Conservation (phyloP, 2,329 filamentous ascomycete genomes). For the Clarireedia monteithiana region DNA sequence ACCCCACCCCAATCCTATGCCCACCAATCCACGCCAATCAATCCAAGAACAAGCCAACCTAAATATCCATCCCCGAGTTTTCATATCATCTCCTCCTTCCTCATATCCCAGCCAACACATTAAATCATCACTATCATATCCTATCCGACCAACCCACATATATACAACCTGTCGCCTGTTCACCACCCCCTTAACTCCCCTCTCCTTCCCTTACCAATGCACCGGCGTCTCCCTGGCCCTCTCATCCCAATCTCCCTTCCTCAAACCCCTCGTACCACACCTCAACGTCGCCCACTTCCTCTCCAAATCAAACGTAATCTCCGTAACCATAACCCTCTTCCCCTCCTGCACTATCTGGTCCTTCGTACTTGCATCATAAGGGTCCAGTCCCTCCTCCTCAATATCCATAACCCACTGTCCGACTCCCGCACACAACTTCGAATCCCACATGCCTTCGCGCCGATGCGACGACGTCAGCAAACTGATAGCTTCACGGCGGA, state of each 20-base stretch:
- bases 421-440: conserved; percentile 18
- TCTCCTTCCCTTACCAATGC: conserved; percentile 11
- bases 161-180: no score
- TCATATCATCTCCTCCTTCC: no score
- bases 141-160: no score
- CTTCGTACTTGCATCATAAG: conserved; percentile 47
- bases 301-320: conserved; percentile 27
- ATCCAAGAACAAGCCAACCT: no score
- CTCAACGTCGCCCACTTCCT: conserved; percentile 22
- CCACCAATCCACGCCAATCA: no score
- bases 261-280: conserved; percentile 24
- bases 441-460: conserved; percentile 29
- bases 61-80: no score
- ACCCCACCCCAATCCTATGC: no score
- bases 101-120: no score
- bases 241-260: conserved; percentile 19
- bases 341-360: conserved; percentile 16
- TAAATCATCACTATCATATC: no score
- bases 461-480: conserved; percentile 21
- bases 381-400: conserved; percentile 19
- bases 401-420: conserved; percentile 32
- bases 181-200: not conserved
- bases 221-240: conserved; percentile 19
- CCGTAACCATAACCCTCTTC: conserved; percentile 27
- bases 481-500: conserved; percentile 23